phyloP scores from a whole-genome alignment of 176 grass and related monocot species.

The Dendrocalamus sinicus region DNA sequence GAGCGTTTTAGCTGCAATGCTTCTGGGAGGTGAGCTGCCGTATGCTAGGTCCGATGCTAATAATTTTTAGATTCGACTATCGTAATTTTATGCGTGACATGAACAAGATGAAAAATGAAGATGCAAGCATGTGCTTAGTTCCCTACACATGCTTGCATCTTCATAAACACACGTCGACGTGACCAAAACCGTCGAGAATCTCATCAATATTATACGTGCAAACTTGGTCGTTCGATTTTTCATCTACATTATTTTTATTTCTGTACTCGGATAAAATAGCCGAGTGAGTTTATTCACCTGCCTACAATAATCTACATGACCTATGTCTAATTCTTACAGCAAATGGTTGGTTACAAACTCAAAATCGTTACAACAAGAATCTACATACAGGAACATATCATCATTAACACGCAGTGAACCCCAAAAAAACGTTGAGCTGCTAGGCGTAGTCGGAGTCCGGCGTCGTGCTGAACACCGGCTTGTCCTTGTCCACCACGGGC shows the following conservation, averaged over 20 bases:
- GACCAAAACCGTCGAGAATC: too few species aligned
- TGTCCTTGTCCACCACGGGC: constrained; percentile 68
- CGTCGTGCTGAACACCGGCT: constrained; percentile 81
- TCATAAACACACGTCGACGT: too few species aligned
- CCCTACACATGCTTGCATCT: too few species aligned
- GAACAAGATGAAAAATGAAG: too few species aligned
- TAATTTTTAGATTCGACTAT: too few species aligned
- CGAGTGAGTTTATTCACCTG: constrained; percentile 27
- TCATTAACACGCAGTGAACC: not conserved
- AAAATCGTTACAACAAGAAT: constrained; percentile 2
- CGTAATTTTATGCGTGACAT: too few species aligned
- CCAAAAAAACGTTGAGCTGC: not conserved
- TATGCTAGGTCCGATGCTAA: too few species aligned
- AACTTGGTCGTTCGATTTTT: not conserved
- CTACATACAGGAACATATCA: constrained; percentile 52
- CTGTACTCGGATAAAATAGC: not conserved
- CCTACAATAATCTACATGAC: constrained; percentile 41
- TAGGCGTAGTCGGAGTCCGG: constrained; percentile 57
- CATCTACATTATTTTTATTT: not conserved
- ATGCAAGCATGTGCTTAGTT: too few species aligned
- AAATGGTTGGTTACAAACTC: constrained; percentile 16
- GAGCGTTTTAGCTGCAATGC: too few species aligned
- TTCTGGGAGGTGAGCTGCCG: too few species aligned
- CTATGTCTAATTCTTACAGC: constrained; percentile 34
- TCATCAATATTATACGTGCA: not conserved